Conservation (phyloP, 169 alveolate species). For the Eimeria maxima region DNA sequence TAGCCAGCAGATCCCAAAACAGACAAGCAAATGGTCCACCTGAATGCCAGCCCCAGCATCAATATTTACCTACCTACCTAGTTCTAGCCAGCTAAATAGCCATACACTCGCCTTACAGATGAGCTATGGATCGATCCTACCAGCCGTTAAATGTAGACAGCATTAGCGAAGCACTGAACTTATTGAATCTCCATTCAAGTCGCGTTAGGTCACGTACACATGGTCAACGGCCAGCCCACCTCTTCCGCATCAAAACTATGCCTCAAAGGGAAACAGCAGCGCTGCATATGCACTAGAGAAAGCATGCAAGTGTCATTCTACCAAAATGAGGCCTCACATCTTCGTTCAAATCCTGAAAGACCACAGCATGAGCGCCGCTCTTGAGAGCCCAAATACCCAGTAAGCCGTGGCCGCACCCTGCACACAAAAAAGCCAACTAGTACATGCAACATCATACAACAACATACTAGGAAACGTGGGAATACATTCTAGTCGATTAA, state of each 20-base stretch:
- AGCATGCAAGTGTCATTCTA: neutral
- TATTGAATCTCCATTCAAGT: neutral
- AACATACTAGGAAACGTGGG: neutral
- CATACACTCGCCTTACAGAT: neutral
- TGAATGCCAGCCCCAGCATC: neutral
- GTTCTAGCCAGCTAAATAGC: neutral
- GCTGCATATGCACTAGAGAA: neutral
- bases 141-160: neutral
- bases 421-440: neutral
- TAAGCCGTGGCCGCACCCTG: conserved; percentile 75
- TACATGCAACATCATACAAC: neutral
- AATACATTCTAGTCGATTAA: neutral
- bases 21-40: neutral
- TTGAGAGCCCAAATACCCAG: conserved; percentile 73
- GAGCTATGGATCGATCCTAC: neutral
- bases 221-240: neutral
- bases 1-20: neutral
- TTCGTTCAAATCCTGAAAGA: conserved; percentile 46
- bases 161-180: neutral
- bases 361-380: conserved; percentile 57
- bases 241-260: neutral
- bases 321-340: neutral
- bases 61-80: neutral
- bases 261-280: neutral
- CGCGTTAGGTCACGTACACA: neutral